Evolutionary conservation across 441 rosid genomes (phyloP), one percentile per base, ranked within the genome.

Genomic region (Cnidoscolus chayamansa): DNA sequence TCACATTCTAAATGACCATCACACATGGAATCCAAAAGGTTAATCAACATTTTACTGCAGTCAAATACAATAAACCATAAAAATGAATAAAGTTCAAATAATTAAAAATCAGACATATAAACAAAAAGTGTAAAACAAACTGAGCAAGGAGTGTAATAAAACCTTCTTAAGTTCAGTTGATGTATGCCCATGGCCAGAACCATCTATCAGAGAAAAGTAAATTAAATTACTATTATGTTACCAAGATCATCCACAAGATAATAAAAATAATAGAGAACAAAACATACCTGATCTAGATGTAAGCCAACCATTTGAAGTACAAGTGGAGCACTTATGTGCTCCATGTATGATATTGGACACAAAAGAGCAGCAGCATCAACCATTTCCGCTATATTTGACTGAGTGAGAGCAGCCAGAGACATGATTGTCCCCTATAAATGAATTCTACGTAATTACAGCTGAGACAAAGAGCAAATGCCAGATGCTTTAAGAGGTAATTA

Each of bases 321-420:
- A 79, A 92, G 90, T 49, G 97, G 93, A 78, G 97, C 90, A 59
- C 78, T 87, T 59, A 88, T 77, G 82, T 90, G 92, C 63, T 82
- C 91, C 84, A 94, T 83, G 83, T 87, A 92, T 51, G 98, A 84
- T 81, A 94, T 94, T 70, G 98, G 97, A 75, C 86, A 87, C 62
- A 94, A 83, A 79, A 94, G 87, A 15, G 97, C 97, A 76, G 94
- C 98, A 78, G 97, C 98, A 81, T 85, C 93, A 73, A 94, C 91
- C 97, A 88, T 87, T 77, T 88, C 86, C 8, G 75, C 88, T 31
- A 94, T 73, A 65, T 81, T 83, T 10, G 91, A 86, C 72, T 84
- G 91, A 66, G 94, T 88, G 78, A 94, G 87, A 75, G 97, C 98
- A 71, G 96, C 96, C 68, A 90, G 81, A 65, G 97, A 84, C 89